Conservation (phyloP, 441 rosid species). For the Brassica hybrid region DNA sequence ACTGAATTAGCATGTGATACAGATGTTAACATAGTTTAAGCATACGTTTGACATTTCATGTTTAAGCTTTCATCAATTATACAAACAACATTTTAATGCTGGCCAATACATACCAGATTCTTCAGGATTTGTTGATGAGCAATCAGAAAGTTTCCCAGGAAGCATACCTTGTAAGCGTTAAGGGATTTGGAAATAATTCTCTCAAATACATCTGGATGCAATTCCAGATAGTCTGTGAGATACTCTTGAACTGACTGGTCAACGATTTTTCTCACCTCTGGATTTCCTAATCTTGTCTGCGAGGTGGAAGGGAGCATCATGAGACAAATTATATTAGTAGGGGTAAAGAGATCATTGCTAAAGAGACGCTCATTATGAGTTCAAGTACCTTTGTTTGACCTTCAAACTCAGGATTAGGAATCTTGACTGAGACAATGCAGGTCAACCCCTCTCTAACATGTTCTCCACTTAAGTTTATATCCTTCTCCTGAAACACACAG, state of each 20-base stretch:
- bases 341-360: slow-evolving; percentile 7
- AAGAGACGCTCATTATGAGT: slow-evolving; percentile 18
- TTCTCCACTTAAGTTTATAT: too few species aligned
- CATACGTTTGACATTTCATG: slow-evolving; percentile 13
- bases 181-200: slow-evolving; percentile 87
- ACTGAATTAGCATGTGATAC: slow-evolving; percentile 5
- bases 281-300: too few species aligned
- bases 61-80: not conserved
- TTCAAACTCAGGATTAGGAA: too few species aligned
- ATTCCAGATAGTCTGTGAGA: slow-evolving; percentile 91
- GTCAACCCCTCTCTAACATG: too few species aligned
- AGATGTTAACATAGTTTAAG: slow-evolving; percentile 4
- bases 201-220: slow-evolving; percentile 97
- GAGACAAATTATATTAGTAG: too few species aligned
- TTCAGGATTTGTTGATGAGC: slow-evolving; percentile 87
- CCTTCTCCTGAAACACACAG: slow-evolving; percentile 62
- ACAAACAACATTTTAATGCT: not conserved
- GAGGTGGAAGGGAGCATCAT: too few species aligned
- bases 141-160: slow-evolving; percentile 95
- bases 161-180: slow-evolving; percentile 89
- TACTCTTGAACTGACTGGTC: slow-evolving; percentile 97
- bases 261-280: slow-evolving; percentile 88
- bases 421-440: too few species aligned
- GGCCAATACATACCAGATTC: slow-evolving; percentile 63
- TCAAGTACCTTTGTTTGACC: slow-evolving; percentile 96